Conservation (phyloP, 331 rosid genomes). For the Cydonia oblonga region DNA sequence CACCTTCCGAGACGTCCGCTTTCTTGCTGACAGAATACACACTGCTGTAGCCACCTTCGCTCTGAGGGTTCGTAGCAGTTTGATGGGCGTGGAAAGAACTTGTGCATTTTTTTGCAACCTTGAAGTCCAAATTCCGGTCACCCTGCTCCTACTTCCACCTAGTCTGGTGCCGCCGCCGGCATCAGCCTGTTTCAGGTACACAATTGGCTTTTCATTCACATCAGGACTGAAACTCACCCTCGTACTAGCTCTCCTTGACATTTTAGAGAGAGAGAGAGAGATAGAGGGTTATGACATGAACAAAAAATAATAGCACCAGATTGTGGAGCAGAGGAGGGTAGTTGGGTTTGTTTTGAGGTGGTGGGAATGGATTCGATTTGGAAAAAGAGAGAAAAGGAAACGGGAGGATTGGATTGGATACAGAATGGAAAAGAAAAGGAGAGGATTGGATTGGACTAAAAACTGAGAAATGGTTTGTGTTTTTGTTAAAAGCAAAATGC, state of each 20-base stretch:
- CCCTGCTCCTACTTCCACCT: constrained; percentile 34
- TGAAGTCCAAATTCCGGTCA: constrained; percentile 26
- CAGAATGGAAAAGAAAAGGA: constrained; percentile 21
- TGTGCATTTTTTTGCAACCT: constrained; percentile 4
- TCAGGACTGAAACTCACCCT: constrained; percentile 71
- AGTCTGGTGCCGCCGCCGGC: constrained; percentile 6
- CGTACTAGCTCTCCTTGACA: constrained; percentile 50
- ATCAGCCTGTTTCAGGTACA: constrained; percentile 28
- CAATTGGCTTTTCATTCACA: constrained; percentile 40
- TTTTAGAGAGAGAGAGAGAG: constrained; percentile 1
- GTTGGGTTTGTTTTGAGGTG: constrained; percentile 18
- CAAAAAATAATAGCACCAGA: neutral
- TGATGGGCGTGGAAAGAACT: constrained; percentile 12
- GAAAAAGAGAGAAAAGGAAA: constrained; percentile 14
- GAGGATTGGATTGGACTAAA: constrained; percentile 8
- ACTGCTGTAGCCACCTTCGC: constrained; percentile 53
- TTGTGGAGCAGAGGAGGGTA: constrained; percentile 5
- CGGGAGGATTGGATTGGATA: neutral
- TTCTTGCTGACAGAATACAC: constrained; percentile 34
- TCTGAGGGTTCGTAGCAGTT: constrained; percentile 47
- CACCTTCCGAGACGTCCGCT: constrained; percentile 57
- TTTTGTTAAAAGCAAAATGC: constrained; percentile 4
- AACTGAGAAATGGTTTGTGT: neutral
- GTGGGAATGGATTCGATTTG: neutral
- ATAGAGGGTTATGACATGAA: neutral